Conservation (phyloP, 2,329 filamentous ascomycete genomes). For the Macrophomina phaseolina region DNA sequence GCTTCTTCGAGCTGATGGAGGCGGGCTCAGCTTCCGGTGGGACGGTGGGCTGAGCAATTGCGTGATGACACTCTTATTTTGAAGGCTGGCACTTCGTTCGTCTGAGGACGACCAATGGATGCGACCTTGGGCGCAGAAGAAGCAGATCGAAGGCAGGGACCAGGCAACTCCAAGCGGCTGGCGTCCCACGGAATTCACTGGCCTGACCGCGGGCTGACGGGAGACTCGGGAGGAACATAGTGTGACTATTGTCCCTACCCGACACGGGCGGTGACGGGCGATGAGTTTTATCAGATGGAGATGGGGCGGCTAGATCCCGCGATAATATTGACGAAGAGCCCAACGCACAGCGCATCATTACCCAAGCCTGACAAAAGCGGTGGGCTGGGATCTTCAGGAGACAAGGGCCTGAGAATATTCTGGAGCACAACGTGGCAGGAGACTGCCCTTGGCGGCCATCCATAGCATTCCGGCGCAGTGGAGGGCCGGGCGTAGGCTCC, state of each 20-base stretch:
- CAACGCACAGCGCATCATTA: conserved; percentile 14
- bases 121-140: background rate
- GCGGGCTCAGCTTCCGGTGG: background rate
- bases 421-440: conserved; percentile 10
- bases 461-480: background rate
- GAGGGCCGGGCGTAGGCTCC: conserved; percentile 14
- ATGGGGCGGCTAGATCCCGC: conserved; percentile 24
- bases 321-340: conserved; percentile 11
- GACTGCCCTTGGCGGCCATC: background rate
- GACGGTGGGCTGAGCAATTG: conserved; percentile 4
- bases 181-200: background rate
- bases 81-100: background rate
- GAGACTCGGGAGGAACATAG: background rate
- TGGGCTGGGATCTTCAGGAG: conserved; percentile 21
- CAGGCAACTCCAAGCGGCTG: background rate
- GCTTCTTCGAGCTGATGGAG: conserved; percentile 8
- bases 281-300: conserved; percentile 19
- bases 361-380: conserved; percentile 7
- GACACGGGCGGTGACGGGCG: conserved; percentile 17
- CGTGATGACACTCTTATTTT: conserved; percentile 6
- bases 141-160: background rate
- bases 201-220: background rate
- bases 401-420: conserved; percentile 5
- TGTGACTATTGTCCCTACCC: background rate
- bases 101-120: background rate